Evolutionary conservation across 2,329 filamentous ascomycete genomes (phyloP).

Genomic region (Drechslerella coelobrocha): DNA sequence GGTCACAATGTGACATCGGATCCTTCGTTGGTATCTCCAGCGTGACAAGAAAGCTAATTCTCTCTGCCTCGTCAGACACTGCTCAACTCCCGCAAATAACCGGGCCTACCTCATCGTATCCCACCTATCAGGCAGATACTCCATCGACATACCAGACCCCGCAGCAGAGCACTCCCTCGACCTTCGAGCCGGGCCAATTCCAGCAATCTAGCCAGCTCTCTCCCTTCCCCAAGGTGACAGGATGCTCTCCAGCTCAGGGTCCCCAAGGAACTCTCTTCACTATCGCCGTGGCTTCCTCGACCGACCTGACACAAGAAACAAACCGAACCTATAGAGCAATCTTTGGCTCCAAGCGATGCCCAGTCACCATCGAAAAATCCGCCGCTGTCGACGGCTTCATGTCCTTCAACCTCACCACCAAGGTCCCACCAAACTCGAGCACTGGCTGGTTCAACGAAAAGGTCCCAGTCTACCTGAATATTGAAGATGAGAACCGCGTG

Average conservation of each 20-base stretch:
- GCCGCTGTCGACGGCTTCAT: constrained; percentile 65
- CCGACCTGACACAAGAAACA: constrained; percentile 66
- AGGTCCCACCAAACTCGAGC: constrained; percentile 71
- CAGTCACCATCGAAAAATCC: constrained; percentile 66
- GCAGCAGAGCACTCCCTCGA: constrained; percentile 59
- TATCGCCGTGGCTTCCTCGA: constrained; percentile 81
- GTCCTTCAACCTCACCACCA: constrained; percentile 72
- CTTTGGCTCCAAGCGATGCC: constrained; percentile 79
- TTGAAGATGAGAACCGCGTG: constrained; percentile 66
- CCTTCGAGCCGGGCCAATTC: constrained; percentile 67
- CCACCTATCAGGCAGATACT: constrained; percentile 41
- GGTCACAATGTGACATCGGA: constrained; percentile 41
- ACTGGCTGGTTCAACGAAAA: constrained; percentile 66
- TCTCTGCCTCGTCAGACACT: constrained; percentile 43
- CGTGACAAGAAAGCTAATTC: constrained; percentile 13
- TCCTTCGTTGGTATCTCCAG: constrained; percentile 20
- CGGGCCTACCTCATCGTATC: constrained; percentile 43
- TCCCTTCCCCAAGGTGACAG: constrained; percentile 69
- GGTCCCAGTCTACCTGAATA: constrained; percentile 67
- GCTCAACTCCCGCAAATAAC: constrained; percentile 50
- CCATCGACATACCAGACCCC: constrained; percentile 55
- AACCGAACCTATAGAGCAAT: constrained; percentile 69
- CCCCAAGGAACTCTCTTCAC: constrained; percentile 72
- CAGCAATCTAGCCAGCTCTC: constrained; percentile 71
- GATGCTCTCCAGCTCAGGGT: constrained; percentile 74